These are phyloP conservation scores for Yamadazyma epiphylla DNA, from an alignment of 1,139 yeast genomes.

Conservation along the genomic window DNA sequence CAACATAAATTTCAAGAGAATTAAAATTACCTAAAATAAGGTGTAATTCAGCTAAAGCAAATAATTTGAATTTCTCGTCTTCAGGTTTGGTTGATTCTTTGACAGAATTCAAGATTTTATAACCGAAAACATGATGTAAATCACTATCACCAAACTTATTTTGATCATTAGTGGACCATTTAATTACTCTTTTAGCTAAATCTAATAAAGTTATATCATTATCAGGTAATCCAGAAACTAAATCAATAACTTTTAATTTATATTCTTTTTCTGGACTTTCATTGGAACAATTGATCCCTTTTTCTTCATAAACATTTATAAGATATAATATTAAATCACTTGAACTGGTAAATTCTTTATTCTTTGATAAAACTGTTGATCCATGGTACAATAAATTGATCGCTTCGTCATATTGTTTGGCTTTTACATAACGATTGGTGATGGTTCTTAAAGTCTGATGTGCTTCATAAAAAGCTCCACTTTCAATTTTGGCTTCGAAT, in stretches of 20 bases:
- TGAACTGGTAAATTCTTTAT: conserved; percentile 74
- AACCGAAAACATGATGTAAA: conserved; percentile 72
- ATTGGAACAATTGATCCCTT: conserved; percentile 29
- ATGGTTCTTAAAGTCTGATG: conserved; percentile 90
- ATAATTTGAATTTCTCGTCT: conserved; percentile 32
- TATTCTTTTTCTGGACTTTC: conserved; percentile 17
- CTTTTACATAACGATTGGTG: conserved; percentile 74
- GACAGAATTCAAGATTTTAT: conserved; percentile 43
- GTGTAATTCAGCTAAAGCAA: conserved; percentile 49
- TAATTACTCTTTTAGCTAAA: conserved; percentile 58
- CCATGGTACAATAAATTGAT: conserved; percentile 70
- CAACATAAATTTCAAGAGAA: conserved; percentile 50
- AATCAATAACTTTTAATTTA: conserved; percentile 34
- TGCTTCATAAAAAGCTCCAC: conserved; percentile 86
- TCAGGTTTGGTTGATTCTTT: conserved; percentile 32
- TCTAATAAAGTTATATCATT: conserved; percentile 66
- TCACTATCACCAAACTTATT: conserved; percentile 69
- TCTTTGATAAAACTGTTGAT: conserved; percentile 60
- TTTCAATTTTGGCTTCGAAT: conserved; percentile 64
- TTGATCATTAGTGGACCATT: conserved; percentile 54
- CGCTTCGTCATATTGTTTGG: conserved; percentile 66
- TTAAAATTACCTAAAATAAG: conserved; percentile 65
- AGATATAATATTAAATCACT: conserved; percentile 74
- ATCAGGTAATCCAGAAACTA: conserved; percentile 46
- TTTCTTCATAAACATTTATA: conserved; percentile 61